These are phyloP conservation scores for Hypoxylon sp. DNA, from an alignment of 2,329 filamentous ascomycete species.

Conservation along the genomic window DNA sequence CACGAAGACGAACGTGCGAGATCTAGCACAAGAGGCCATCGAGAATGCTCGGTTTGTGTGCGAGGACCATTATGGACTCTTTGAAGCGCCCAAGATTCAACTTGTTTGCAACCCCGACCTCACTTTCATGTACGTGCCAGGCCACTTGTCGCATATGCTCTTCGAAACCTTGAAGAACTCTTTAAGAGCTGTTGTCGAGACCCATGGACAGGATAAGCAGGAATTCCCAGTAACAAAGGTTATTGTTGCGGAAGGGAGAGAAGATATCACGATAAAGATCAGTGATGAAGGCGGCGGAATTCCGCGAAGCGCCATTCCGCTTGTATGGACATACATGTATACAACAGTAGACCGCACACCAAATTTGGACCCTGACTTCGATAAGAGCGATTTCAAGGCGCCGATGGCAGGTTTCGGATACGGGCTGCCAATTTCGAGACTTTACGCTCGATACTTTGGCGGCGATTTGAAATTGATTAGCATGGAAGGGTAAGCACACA, in stretches of 20 bases:
- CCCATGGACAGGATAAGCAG: constrained; percentile 93
- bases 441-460: constrained; percentile 97
- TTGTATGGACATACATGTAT: constrained; percentile 99
- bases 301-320: constrained; percentile 89
- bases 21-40: constrained; percentile 96
- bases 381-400: constrained; percentile 99
- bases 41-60: constrained; percentile 99
- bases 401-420: constrained; percentile 99
- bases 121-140: constrained; percentile 99
- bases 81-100: constrained; percentile 96
- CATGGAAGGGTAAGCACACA: constrained; percentile 89
- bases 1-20: constrained; percentile 96
- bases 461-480: constrained; percentile 97
- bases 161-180: constrained; percentile 99
- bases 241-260: constrained; percentile 96
- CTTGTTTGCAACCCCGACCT: constrained; percentile 94
- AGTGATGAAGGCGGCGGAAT: constrained; percentile 97
- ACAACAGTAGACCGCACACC: constrained; percentile 98
- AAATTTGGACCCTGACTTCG: constrained; percentile 95
- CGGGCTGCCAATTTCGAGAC: constrained; percentile 90
- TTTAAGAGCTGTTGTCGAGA: constrained; percentile 94
- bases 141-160: constrained; percentile 99
- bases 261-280: constrained; percentile 99
- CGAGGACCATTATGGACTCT: constrained; percentile 97
- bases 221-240: constrained; percentile 98